Base-by-base conservation (phyloP, 768 basidiomycete genomes). In the Leccinum ochraceum region DNA sequence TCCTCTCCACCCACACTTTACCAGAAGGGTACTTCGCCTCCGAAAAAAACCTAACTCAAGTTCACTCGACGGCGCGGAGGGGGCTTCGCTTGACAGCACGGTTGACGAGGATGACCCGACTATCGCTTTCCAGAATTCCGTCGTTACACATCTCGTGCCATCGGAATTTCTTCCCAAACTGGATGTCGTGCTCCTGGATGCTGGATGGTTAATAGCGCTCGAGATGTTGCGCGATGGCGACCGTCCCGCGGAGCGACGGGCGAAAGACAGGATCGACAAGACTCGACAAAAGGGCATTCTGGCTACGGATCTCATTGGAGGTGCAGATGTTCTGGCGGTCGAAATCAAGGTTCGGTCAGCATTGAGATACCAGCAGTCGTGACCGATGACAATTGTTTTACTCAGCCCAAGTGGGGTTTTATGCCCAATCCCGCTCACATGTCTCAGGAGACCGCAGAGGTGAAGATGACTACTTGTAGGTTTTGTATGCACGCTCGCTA, bases 331-430 rank as follows among this genome's bases (percentile, higher is more conserved):
- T 6, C 74, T 94, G 50, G 85, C 89, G 3, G 82, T 97, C 4
- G 96, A 98, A 77, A 93, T 98, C 74, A 98, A 98, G 86, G 96
- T 93, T 60, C 62, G 72, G 62, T 56, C 51, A 28, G 51, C 17
- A 49, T 22, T 30, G 44, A 20, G 52, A n/a, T 34, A 28, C 50
- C 46, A 50, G 26, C 37, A 26, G 4, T 52, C 52, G 13, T 61
- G 26, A 65, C 49, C 54, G 20, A 58, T 53, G 34, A 13, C 34
- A 39, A 34, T 37, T 16, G 1, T 50, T 39, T 52, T 58, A 57
- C 34, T 5, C 69, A 97, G 96, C 96, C 96, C 34, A 99, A 99
- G 79, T 99, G 96, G 95, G 94, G 87, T 3, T 97, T 99, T 74
- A 75, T 98, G 42, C 94, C 96, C 3, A 80, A 78, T 34, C 69